phyloP scores from a whole-genome alignment of 768 basidiomycete species.

The Naganishia vaughanmartiniae region DNA sequence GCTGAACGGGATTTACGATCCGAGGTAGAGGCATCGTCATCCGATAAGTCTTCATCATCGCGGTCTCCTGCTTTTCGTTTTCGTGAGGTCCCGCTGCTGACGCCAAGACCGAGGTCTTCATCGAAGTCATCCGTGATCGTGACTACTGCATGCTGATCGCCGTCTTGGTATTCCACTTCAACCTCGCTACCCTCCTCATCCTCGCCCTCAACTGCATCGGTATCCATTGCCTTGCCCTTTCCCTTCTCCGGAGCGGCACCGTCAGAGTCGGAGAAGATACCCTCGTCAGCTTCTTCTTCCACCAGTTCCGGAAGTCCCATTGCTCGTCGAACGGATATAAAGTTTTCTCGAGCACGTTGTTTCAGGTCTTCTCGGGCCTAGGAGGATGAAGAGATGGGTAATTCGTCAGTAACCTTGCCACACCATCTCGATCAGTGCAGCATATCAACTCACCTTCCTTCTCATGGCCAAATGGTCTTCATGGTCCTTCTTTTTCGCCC shows the following conservation, averaged over 20 bases:
- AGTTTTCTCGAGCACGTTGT: conserved; percentile 75
- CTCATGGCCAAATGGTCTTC: conserved; percentile 70
- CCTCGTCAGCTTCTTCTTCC: conserved; percentile 57
- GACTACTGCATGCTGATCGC: conserved; percentile 80
- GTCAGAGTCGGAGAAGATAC: conserved; percentile 52
- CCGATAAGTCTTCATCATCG: conserved; percentile 24
- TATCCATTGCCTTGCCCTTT: conserved; percentile 6
- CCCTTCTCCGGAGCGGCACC: conserved; percentile 36
- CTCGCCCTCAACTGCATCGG: conserved; percentile 59
- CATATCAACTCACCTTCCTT: conserved; percentile 62
- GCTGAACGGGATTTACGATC: conserved; percentile 13
- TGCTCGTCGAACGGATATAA: conserved; percentile 70
- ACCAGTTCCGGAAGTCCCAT: conserved; percentile 51
- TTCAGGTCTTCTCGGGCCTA: conserved; percentile 76
- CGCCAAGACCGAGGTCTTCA: conserved; percentile 56
- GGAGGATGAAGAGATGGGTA: neutral
- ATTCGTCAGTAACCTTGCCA: neutral
- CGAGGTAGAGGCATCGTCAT: neutral
- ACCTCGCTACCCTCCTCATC: conserved; percentile 63
- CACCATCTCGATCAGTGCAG: neutral
- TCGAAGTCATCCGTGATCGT: conserved; percentile 91
- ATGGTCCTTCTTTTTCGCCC: conserved; percentile 73
- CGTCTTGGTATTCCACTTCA: conserved; percentile 70
- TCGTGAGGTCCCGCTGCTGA: neutral
- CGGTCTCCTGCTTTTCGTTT: conserved; percentile 6